phyloP scores from a whole-genome alignment of 495 filamentous ascomycete genomes.

The Glarea lozoyensis region DNA sequence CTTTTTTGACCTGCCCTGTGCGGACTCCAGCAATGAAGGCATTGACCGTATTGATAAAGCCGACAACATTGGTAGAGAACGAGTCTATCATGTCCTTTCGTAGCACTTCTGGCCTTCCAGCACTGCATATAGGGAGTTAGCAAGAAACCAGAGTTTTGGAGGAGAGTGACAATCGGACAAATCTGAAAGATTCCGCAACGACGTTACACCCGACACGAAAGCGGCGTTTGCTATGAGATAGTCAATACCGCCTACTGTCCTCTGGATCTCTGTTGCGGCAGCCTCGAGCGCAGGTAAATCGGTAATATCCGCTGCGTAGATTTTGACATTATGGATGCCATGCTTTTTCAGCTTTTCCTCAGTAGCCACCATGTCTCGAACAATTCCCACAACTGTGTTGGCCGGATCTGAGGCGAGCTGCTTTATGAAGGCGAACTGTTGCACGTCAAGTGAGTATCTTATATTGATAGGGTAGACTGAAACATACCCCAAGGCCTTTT shows the following conservation, averaged over 20 bases:
- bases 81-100: constrained; percentile 20
- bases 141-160: too few species aligned
- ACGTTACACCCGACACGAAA: constrained; percentile 11
- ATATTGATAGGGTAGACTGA: neutral
- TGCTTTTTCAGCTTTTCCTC: constrained; percentile 26
- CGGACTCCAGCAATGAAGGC: constrained; percentile 44
- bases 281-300: constrained; percentile 21
- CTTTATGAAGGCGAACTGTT: constrained; percentile 30
- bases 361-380: constrained; percentile 29
- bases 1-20: constrained; percentile 42
- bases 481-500: constrained; percentile 29
- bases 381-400: constrained; percentile 33
- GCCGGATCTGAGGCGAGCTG: constrained; percentile 28
- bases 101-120: constrained; percentile 20
- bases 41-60: constrained; percentile 41
- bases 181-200: too few species aligned
- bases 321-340: too few species aligned
- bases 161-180: too few species aligned
- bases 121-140: too few species aligned
- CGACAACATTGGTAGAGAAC: constrained; percentile 40
- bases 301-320: neutral
- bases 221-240: constrained; percentile 45
- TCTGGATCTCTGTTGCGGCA: constrained; percentile 22
- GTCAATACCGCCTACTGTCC: constrained; percentile 37
- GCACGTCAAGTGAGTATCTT: neutral